Percentiles rank a stretch among this genome's conserved stretches.
Evolutionary conservation across 2,329 filamentous ascomycete genomes (phyloP).

Genomic region (Ascochyta fabae): DNA sequence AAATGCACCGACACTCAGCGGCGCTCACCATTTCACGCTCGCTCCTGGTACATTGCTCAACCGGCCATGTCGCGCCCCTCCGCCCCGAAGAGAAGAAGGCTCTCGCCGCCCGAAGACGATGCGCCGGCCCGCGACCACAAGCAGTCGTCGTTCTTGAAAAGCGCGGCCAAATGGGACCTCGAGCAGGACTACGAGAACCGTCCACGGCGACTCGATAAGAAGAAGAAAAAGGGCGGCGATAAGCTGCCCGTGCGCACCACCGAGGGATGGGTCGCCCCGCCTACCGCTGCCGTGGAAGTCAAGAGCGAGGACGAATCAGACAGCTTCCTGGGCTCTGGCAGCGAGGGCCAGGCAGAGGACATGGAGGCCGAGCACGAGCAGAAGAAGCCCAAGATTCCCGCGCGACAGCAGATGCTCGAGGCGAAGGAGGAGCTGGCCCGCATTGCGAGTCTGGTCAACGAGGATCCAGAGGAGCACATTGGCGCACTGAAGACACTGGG

Average conservation of each 20-base stretch:
- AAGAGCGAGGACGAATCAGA: conserved; percentile 63
- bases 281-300: conserved; percentile 48
- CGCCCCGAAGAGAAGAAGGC: conserved; percentile 46
- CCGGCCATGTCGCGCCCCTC: conserved; percentile 42
- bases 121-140: conserved; percentile 35
- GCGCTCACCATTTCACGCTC: not conserved
- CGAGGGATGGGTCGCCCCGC: conserved; percentile 74
- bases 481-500: conserved; percentile 79
- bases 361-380: conserved; percentile 50
- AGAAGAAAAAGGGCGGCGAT: conserved; percentile 72
- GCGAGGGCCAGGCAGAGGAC: conserved; percentile 57
- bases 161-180: conserved; percentile 83
- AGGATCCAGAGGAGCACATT: conserved; percentile 90
- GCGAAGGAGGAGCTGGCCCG: conserved; percentile 93
- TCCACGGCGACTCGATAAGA: conserved; percentile 70
- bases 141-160: conserved; percentile 70
- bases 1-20: not conserved
- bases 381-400: conserved; percentile 69
- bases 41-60: not conserved
- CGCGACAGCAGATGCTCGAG: conserved; percentile 79
- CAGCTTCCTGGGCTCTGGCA: conserved; percentile 67
- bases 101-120: conserved; percentile 45
- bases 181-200: conserved; percentile 89
- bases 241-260: conserved; percentile 86
- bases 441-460: conserved; percentile 80